phyloP scores from a whole-genome alignment of 2,329 filamentous ascomycete genomes.

The Diaporthe capsici region DNA sequence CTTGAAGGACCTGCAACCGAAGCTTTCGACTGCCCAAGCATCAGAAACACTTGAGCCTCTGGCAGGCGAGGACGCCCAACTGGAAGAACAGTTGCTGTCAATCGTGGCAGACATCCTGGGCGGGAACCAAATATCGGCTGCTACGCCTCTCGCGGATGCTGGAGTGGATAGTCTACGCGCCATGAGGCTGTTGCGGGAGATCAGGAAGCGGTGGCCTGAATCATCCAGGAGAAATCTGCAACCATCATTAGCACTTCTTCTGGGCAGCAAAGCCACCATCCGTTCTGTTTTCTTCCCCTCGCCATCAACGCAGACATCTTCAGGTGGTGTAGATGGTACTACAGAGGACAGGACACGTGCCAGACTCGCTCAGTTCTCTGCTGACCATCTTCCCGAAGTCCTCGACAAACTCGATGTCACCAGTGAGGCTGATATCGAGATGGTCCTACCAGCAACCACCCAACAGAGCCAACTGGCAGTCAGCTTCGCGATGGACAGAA shows the following conservation, averaged over 20 bases:
- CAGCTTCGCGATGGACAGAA: conserved; percentile 49
- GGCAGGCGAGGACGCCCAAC: conserved; percentile 28
- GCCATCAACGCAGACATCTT: background rate
- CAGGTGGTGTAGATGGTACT: background rate
- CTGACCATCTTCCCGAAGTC: conserved; percentile 43
- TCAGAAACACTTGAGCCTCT: conserved; percentile 9
- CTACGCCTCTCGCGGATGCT: conserved; percentile 39
- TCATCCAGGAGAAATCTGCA: conserved; percentile 34
- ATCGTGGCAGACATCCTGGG: conserved; percentile 24
- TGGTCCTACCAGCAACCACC: conserved; percentile 51
- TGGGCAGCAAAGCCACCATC: conserved; percentile 46
- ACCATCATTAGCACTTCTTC: conserved; percentile 46
- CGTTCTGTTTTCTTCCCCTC: conserved; percentile 44
- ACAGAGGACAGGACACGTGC: conserved; percentile 4
- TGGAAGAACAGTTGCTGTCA: conserved; percentile 33
- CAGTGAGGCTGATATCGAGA: conserved; percentile 44
- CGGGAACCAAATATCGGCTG: conserved; percentile 16
- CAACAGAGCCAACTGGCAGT: conserved; percentile 53
- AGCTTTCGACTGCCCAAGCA: background rate
- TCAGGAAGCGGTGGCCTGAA: conserved; percentile 46
- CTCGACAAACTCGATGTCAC: conserved; percentile 39
- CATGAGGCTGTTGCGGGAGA: conserved; percentile 46
- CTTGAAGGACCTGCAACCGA: background rate
- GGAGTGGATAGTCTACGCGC: conserved; percentile 54
- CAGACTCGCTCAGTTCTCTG: conserved; percentile 43